Conservation (phyloP, 371 early-diverging fungal genomes). For the Apophysomyces sp. region DNA sequence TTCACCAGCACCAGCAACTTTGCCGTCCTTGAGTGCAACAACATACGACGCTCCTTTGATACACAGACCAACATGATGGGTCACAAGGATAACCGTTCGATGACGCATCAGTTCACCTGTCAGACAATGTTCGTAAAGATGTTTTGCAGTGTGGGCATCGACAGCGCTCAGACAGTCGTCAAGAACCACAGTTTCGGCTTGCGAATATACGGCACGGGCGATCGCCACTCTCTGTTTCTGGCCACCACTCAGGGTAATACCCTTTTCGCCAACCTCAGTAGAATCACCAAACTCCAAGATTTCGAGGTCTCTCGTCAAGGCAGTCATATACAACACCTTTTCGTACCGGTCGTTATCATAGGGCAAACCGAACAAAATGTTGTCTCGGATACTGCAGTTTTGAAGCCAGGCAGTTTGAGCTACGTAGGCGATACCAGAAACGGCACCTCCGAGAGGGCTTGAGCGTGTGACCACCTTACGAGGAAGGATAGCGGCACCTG, state of each 20-base stretch:
- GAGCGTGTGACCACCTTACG: slow-evolving; percentile 13
- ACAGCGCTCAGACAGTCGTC: slow-evolving; percentile 80
- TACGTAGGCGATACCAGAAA: slow-evolving; percentile 64
- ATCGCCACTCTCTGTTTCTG: slow-evolving; percentile 63
- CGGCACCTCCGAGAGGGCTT: slow-evolving; percentile 28
- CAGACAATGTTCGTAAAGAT: slow-evolving; percentile 68
- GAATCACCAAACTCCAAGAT: slow-evolving; percentile 75
- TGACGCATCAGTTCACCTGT: slow-evolving; percentile 62
- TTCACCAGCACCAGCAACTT: slow-evolving; percentile 54
- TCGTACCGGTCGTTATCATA: slow-evolving; percentile 64
- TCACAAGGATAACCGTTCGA: slow-evolving; percentile 80
- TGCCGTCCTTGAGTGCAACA: slow-evolving; percentile 65
- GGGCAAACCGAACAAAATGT: slow-evolving; percentile 74
- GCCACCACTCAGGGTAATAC: slow-evolving; percentile 84
- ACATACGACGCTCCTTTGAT: slow-evolving; percentile 65
- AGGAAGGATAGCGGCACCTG: slow-evolving; percentile 45
- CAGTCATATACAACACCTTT: slow-evolving; percentile 62
- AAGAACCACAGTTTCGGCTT: slow-evolving; percentile 60
- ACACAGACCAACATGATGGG: slow-evolving; percentile 77
- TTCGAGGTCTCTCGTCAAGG: slow-evolving; percentile 75
- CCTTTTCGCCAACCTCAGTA: slow-evolving; percentile 87
- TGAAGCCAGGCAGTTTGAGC: slow-evolving; percentile 82
- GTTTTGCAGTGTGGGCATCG: slow-evolving; percentile 81
- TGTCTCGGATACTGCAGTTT: slow-evolving; percentile 74
- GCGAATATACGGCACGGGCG: slow-evolving; percentile 76